Evolutionary conservation across 176 grass and related monocot species (phyloP), one percentile per base, ranked within the genome.

Genomic region (Themeda triandra): DNA sequence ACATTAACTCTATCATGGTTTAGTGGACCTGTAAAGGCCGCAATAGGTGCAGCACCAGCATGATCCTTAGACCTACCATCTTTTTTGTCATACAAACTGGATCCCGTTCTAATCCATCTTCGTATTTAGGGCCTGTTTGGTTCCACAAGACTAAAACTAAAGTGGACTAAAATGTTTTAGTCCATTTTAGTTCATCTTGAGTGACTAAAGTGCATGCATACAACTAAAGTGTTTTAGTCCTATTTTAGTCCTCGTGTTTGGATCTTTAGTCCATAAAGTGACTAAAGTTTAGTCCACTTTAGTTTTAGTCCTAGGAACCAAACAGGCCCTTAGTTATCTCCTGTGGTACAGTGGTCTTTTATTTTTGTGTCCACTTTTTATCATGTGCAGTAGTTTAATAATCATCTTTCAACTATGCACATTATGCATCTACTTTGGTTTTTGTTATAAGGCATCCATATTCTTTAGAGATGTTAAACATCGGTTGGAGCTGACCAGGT

Each of bases 361-460:
- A 5, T 35, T 35, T 75, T n/a, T 76, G 33, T 58, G 2, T 32
- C 40, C 23, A 28, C 8, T 19, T 81, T 76, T 36, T 13, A 30
- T 70, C 13, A 10, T 24, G 4, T 18, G 24, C 59, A 66, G 15
- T 4, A 66, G 37, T 39, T 72, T 9, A 28, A 83, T 35, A 82
- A 29, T 23, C 51, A 17, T 33, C 41, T 66, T 89, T 78, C n/a
- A 35, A 48, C 83, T 80, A 27, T 51, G 40, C 31, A 81, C 66
- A 23, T 36, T 33, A 81, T 85, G 13, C 56, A 8, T 82, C 45
- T 51, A 19, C 59, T 29, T 67, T 68, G 9, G 1, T 36, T 71
- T 88, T 63, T 73, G 66, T 31, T 74, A 81, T 67, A 4, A 70
- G 80, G 17, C 24, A 30, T 19, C 32, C 10, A 74, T 9, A 80